Conservation (phyloP, 2,329 filamentous ascomycete genomes). For the Claviceps quebecensis region DNA sequence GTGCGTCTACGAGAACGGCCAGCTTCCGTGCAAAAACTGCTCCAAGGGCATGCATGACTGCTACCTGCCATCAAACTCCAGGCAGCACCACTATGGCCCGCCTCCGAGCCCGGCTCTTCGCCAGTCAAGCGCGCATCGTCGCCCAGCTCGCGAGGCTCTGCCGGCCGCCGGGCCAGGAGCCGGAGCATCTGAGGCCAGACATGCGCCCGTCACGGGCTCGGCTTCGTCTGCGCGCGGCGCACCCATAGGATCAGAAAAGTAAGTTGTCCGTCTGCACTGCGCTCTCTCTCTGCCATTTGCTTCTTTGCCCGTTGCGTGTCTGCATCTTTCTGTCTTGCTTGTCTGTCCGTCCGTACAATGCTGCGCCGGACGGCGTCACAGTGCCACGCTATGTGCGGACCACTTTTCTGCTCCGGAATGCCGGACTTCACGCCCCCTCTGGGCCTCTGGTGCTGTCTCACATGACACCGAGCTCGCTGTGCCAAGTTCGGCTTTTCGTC, state of each 20-base stretch:
- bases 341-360: background rate
- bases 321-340: background rate
- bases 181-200: constrained; percentile 30
- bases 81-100: constrained; percentile 42
- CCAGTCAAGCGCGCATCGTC: constrained; percentile 31
- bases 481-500: no score
- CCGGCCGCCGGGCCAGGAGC: constrained; percentile 36
- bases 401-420: constrained; percentile 5
- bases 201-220: constrained; percentile 28
- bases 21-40: constrained; percentile 50
- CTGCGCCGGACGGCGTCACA: background rate
- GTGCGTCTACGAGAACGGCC: constrained; percentile 48
- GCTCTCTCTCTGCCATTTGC: background rate
- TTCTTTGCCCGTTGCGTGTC: background rate
- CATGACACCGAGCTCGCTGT: no score
- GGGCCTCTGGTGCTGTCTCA: no score
- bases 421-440: no score
- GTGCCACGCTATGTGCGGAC: constrained; percentile 1
- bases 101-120: constrained; percentile 35
- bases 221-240: constrained; percentile 32
- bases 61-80: constrained; percentile 46
- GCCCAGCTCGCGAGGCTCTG: constrained; percentile 38
- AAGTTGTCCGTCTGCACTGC: constrained; percentile 15
- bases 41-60: constrained; percentile 51
- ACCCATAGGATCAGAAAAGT: constrained; percentile 39